Evolutionary conservation across 805 yeast species (phyloP).

Genomic region (Yamadazyma sp.): DNA sequence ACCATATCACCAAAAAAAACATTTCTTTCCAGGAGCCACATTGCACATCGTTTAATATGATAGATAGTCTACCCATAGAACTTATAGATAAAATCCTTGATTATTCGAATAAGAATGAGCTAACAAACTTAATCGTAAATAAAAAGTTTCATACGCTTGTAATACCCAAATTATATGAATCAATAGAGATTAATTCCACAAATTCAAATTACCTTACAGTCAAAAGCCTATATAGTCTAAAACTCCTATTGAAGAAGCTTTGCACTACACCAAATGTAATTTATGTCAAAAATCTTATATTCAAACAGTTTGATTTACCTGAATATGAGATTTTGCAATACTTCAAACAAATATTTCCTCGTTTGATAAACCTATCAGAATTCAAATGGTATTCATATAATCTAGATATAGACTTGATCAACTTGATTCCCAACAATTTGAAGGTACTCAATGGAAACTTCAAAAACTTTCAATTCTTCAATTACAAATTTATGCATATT

Average conservation of each 20-base stretch:
- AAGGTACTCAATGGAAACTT: constrained; percentile 17
- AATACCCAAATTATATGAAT: constrained; percentile 15
- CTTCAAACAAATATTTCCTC: constrained; percentile 16
- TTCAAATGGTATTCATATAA: constrained; percentile 20
- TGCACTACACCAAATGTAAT: constrained; percentile 11
- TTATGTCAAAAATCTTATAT: constrained; percentile 13
- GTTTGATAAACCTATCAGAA: constrained; percentile 13
- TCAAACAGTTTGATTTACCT: constrained; percentile 19
- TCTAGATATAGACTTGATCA: constrained; percentile 14
- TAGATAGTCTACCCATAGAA: constrained; percentile 19
- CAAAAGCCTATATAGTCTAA: constrained; percentile 16
- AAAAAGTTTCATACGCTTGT: constrained; percentile 9
- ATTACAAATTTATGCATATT: constrained; percentile 9
- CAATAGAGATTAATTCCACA: constrained; percentile 14
- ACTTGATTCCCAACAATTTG: constrained; percentile 13
- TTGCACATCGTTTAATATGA: constrained; percentile 10
- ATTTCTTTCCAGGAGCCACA: too few relatives aligned
- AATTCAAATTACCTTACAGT: constrained; percentile 6
- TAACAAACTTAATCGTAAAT: constrained; percentile 15
- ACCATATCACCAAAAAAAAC: too few relatives aligned
- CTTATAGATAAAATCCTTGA: constrained; percentile 13
- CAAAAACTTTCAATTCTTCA: constrained; percentile 12
- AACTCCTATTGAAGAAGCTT: constrained; percentile 18
- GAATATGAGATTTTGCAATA: constrained; percentile 17
- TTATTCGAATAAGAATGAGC: constrained; percentile 14